These are phyloP conservation scores for Triticum aestivum DNA, from an alignment of 176 grass and related monocot genomes.

Conservation along the genomic window IWGSC_CS_RefSeq_v2.1 NC_057812.1:101817698-101818197, in stretches of 20 bases:
- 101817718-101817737: not conserved
- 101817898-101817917: not conserved
- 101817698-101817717: not conserved
- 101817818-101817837: not conserved
- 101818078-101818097: slow-evolving; percentile 77
- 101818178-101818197: slow-evolving; percentile 41
- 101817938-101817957: not conserved
- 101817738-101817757: not conserved
- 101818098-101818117: slow-evolving; percentile 63
- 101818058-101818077: slow-evolving; percentile 67
- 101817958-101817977: slow-evolving; percentile 1
- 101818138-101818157: slow-evolving; percentile 66
- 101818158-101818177: slow-evolving; percentile 45
- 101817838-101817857: not conserved
- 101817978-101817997: slow-evolving; percentile 93
- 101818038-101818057: slow-evolving; percentile 83
- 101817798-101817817: not conserved
- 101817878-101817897: not conserved
- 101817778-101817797: not conserved
- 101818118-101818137: slow-evolving; percentile 47
- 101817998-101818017: slow-evolving; percentile 86
- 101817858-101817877: not conserved
- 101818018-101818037: slow-evolving; percentile 73
- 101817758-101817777: not conserved
- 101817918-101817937: not conserved